Evolutionary conservation across 129 eudicot species (phyloP), one percentile per base, ranked within the genome.

Genomic region (Ambrosia artemisiifolia): DNA sequence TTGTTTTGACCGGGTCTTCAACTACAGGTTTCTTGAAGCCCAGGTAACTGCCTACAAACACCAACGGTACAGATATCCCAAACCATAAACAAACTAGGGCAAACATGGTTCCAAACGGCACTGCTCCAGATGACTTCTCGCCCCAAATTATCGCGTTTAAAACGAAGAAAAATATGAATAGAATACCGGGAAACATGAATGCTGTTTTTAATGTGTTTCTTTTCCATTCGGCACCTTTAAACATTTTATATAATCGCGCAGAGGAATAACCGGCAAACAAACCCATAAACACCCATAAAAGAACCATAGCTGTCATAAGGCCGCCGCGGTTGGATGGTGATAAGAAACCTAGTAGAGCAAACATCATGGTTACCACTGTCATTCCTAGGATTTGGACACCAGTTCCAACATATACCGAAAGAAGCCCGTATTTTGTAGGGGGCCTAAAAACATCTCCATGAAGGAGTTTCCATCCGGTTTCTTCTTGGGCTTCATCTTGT

Each of bases 321-420:
- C 97, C 97, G n/a, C 97, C 97, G 43, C 97, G 86, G 55, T 91
- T 88, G 34, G 97, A 92, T 10, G 97, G 97, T 24, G 97, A 92
- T 63, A 92, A 82, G 82, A 92, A 92, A 59, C 97, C 97, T 48
- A 91, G 81, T 70, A 88, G 72, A 0, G 97, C 97, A 9, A 92
- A 92, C 17, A 88, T 92, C 97, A 88, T 92, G 19, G 97, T 92
- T 18, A 92, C 97, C 5, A 92, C 85, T 46, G 97, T 88, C 97
- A 92, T 88, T 63, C 79, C 94, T 48, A 92, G 83, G 65, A 88
- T 63, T 76, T 92, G 97, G 80, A 88, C 85, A 20, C 97, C 97
- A 4, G 97, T 92, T 30, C 97, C 97, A 11, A 85, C 86, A 60
- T 92, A 92, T 38, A 92, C 97, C 36, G 89, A 92, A 18, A 92